Conservation (phyloP, 306 rosid genomes). For the Castanea crenata region DNA sequence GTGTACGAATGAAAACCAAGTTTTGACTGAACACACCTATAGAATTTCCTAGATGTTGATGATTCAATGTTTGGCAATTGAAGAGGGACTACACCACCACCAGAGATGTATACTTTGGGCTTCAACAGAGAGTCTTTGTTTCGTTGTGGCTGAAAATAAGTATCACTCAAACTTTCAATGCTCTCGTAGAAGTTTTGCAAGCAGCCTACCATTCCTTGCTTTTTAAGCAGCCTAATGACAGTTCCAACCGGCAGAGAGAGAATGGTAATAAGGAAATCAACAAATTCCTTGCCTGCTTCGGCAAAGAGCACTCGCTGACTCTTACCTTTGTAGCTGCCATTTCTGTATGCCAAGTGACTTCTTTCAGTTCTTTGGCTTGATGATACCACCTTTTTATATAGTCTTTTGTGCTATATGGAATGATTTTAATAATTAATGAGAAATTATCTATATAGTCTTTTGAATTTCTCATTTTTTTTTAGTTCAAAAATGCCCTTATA, state of each 20-base stretch:
- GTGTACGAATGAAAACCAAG: too few relatives aligned
- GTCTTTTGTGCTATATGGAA: too few relatives aligned
- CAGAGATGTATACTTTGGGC: neutral
- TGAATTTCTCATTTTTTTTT: too few relatives aligned
- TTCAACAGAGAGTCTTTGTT: neutral
- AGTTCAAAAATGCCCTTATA: too few relatives aligned
- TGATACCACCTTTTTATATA: too few relatives aligned
- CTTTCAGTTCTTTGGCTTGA: too few relatives aligned
- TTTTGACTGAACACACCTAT: neutral
- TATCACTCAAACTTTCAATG: neutral
- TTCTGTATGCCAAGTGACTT: too few relatives aligned
- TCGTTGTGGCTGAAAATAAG: neutral
- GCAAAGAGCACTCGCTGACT: conserved; percentile 5
- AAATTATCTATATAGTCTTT: too few relatives aligned
- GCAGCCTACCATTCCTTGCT: conserved; percentile 4
- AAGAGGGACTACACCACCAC: neutral
- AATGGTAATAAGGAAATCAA: conserved; percentile 24
- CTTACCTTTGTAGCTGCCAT: neutral
- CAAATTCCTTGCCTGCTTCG: conserved; percentile 4
- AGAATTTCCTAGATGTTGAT: neutral
- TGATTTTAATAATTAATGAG: too few relatives aligned
- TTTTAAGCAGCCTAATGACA: neutral
- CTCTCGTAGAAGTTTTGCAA: conserved; percentile 11
- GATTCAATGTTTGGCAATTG: neutral
- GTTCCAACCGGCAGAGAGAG: conserved; percentile 18